A percentile compares a stretch with the other conserved stretches of the same genome.
These are phyloP conservation scores for Aristolochia contorta DNA, from an alignment of 164 flowering plant species.

Conservation along the genomic window DNA sequence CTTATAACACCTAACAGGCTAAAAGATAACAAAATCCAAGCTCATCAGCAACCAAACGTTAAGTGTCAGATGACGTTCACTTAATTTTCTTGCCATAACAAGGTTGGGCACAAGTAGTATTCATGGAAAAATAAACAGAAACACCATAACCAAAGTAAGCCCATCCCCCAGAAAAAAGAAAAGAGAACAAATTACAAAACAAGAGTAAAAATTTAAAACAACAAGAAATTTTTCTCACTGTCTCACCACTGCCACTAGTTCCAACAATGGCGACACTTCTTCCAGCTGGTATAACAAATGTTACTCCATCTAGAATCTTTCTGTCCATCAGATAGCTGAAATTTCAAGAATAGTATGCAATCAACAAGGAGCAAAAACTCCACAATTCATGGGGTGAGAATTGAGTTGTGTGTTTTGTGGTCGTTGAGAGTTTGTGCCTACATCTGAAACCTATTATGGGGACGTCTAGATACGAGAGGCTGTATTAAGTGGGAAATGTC, in stretches of 20 bases:
- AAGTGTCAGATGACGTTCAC: too few relatives aligned
- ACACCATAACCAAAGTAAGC: too few relatives aligned
- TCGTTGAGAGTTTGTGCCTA: too few relatives aligned
- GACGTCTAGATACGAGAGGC: too few relatives aligned
- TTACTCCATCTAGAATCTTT: slow-evolving; percentile 91
- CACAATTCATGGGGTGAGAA: too few relatives aligned
- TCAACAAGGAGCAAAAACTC: too few relatives aligned
- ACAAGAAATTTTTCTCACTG: neutral
- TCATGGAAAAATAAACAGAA: neutral
- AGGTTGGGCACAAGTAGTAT: neutral
- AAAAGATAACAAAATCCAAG: too few relatives aligned
- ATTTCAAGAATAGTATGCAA: neutral
- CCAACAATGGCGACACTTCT: slow-evolving; percentile 98
- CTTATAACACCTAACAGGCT: too few relatives aligned
- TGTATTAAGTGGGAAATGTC: too few relatives aligned
- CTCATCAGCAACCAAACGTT: too few relatives aligned
- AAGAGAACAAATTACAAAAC: neutral
- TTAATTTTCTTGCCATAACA: neutral
- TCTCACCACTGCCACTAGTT: slow-evolving; percentile 98
- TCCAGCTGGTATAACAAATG: slow-evolving; percentile 83
- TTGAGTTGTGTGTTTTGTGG: too few relatives aligned
- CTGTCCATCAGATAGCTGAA: slow-evolving; percentile 74
- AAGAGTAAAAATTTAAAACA: neutral
- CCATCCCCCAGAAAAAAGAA: neutral
- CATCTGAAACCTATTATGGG: too few relatives aligned